phyloP scores from a whole-genome alignment of 768 basidiomycete species.

The Russula foetens region DNA sequence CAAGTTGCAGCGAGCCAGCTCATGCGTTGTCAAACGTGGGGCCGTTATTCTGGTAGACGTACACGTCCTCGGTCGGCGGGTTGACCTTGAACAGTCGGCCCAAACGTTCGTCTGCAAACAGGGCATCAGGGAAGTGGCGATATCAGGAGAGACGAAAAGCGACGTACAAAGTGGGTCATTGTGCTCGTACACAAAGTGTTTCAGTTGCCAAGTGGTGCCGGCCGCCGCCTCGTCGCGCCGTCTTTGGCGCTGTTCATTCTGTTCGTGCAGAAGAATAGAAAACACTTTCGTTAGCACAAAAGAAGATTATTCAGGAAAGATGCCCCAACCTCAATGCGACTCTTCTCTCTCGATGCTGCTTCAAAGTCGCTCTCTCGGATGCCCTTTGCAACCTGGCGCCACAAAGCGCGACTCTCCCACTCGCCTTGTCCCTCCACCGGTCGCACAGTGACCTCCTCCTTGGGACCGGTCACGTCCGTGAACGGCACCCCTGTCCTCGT shows the following conservation, averaged over 20 bases:
- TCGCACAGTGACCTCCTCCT: slow-evolving; percentile 67
- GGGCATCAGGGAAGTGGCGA: background rate
- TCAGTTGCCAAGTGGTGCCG: slow-evolving; percentile 65
- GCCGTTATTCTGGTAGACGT: slow-evolving; percentile 56
- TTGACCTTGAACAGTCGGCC: slow-evolving; percentile 51
- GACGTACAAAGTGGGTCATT: slow-evolving; percentile 66
- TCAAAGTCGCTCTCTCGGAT: slow-evolving; percentile 92
- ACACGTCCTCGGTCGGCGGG: slow-evolving; percentile 70
- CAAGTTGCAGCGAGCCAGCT: background rate
- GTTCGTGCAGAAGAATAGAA: background rate
- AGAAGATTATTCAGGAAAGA: background rate
- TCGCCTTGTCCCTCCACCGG: slow-evolving; percentile 58
- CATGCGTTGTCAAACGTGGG: slow-evolving; percentile 21
- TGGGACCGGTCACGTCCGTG: slow-evolving; percentile 65
- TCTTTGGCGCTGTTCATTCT: slow-evolving; percentile 91
- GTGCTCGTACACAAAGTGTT: slow-evolving; percentile 67
- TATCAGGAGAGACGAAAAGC: background rate
- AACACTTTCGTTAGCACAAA: background rate
- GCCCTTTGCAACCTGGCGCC: slow-evolving; percentile 82
- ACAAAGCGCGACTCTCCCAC: slow-evolving; percentile 82
- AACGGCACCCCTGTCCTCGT: slow-evolving; percentile 45
- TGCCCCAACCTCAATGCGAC: slow-evolving; percentile 68
- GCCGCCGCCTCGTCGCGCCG: slow-evolving; percentile 73
- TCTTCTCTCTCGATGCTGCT: slow-evolving; percentile 80
- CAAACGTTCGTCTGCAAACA: slow-evolving; percentile 51